Base-by-base conservation (phyloP, 2,329 filamentous ascomycete genomes). In the Dryadomyces quercus-mongolicae region DNA sequence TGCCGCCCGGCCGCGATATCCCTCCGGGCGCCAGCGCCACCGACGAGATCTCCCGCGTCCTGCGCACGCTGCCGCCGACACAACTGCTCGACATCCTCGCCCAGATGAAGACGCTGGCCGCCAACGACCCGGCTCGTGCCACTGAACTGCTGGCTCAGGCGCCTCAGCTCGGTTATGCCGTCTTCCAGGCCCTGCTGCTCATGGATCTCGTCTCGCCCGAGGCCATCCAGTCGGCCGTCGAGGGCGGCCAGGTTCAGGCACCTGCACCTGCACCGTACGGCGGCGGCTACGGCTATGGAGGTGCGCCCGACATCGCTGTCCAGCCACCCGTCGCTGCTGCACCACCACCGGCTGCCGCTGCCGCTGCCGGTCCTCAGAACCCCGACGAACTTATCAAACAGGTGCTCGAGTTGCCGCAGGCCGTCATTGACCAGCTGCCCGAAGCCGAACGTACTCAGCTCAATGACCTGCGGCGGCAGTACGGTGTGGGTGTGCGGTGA, bases 101-200 rank as follows among this genome's bases (percentile, higher is more conserved):
- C 9, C 91, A 97, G 68, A 94, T 97, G 88, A 97, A 97, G 71
- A 81, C 84, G 3, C 76, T 97, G 13, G 88, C 88, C n/a, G 81
- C 82, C 51, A 81, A 78, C 22, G 90, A 97, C 62, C 90, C 92
- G 2, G 77, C 79, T 20, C 86, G 89, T 65, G 91, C 91, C 3
- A 90, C 85, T 0, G 88, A 95, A 64, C 81, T 97, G 44, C 80
- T 98, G 45, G 78, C 85, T 58, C 86, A 92, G 71, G 90, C 91
- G 1, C 93, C 93, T 0, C 93, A 98, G 70, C 82, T 98, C 47
- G 83, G 88, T 5, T 97, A 95, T 64, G 93, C 93, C 55, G 86
- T 97, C 60, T 97, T 97, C 71, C 92, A 97, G 70, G 87, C 91
- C 22, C 78, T 97, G 10, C 80, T 97, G 2, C 81, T 96, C 42